These are phyloP conservation scores for Penicillium bovifimosum DNA, from an alignment of 495 filamentous ascomycete species.

Conservation along the genomic window DNA sequence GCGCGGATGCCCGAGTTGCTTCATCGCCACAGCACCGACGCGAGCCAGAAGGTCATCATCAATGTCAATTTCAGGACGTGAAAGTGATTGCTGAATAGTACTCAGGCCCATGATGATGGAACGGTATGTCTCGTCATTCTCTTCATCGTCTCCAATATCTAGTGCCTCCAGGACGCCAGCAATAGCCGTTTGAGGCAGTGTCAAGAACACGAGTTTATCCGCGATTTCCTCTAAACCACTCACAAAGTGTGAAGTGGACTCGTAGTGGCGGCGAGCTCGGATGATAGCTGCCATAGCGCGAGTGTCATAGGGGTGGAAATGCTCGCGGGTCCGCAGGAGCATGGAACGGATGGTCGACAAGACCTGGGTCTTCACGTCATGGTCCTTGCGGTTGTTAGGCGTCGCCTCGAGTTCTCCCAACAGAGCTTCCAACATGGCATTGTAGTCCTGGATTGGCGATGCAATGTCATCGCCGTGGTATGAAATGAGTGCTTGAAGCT, in stretches of 20 bases:
- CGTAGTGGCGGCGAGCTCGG: constrained; percentile 53
- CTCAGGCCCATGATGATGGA: constrained; percentile 49
- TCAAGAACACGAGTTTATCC: constrained; percentile 46
- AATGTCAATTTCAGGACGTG: constrained; percentile 20
- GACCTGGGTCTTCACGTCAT: constrained; percentile 77
- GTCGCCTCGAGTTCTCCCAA: constrained; percentile 68
- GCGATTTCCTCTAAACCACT: constrained; percentile 53
- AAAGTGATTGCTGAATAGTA: constrained; percentile 17
- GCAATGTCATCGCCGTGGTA: constrained; percentile 55
- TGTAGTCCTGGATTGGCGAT: constrained; percentile 53
- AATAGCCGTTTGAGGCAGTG: constrained; percentile 44
- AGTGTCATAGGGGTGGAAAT: constrained; percentile 60
- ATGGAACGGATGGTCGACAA: constrained; percentile 75
- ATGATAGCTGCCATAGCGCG: constrained; percentile 63
- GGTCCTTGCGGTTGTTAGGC: constrained; percentile 26
- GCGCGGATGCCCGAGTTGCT: constrained; percentile 63
- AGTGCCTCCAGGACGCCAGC: constrained; percentile 27
- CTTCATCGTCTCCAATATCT: constrained; percentile 32
- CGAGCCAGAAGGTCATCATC: constrained; percentile 25
- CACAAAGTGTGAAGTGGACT: constrained; percentile 50
- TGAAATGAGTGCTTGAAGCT: constrained; percentile 74
- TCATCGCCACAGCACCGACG: constrained; percentile 50
- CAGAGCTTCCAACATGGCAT: constrained; percentile 65
- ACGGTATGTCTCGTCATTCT: constrained; percentile 26
- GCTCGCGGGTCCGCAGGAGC: constrained; percentile 58